Evolutionary conservation across 139 green algal species (phyloP).

Genomic region (Mesostigma viride): DNA sequence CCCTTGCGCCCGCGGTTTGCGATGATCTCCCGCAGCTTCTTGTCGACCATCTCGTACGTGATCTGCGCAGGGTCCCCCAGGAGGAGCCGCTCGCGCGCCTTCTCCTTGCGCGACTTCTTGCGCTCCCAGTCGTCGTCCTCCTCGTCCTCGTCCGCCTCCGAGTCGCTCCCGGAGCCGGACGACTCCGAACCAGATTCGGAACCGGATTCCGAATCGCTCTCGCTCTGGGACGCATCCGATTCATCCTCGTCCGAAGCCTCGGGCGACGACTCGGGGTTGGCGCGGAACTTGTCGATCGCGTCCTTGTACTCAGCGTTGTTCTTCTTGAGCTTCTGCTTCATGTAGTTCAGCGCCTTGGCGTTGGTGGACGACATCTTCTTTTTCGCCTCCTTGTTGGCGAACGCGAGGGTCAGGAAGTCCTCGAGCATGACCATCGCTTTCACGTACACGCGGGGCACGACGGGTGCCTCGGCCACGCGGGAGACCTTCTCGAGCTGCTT

Average conservation of each 20-base stretch:
- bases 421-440: conserved; percentile 80
- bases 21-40: conserved; percentile 86
- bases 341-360: conserved; percentile 84
- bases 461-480: conserved; percentile 33
- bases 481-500: conserved; percentile 86
- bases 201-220: too few species aligned
- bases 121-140: conserved; percentile 24
- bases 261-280: conserved; percentile 53
- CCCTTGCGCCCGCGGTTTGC: conserved; percentile 68
- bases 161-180: too few species aligned
- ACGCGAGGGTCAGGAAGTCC: conserved; percentile 56
- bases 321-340: conserved; percentile 96
- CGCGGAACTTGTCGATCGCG: conserved; percentile 36
- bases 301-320: conserved; percentile 50
- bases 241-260: too few species aligned
- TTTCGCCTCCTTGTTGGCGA: conserved; percentile 72
- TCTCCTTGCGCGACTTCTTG: conserved; percentile 36
- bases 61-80: conserved; percentile 79
- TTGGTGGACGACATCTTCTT: conserved; percentile 94
- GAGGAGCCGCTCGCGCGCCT: conserved; percentile 35
- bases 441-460: conserved; percentile 68
- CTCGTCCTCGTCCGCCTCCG: conserved; percentile 33
- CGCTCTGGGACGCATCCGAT: too few species aligned
- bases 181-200: too few species aligned
- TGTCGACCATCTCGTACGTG: conserved; percentile 86